Percentiles rank a stretch among this genome's conserved stretches.
Evolutionary conservation across 2,329 filamentous ascomycete species (phyloP).

Genomic region (Colletotrichum aenigma): DNA sequence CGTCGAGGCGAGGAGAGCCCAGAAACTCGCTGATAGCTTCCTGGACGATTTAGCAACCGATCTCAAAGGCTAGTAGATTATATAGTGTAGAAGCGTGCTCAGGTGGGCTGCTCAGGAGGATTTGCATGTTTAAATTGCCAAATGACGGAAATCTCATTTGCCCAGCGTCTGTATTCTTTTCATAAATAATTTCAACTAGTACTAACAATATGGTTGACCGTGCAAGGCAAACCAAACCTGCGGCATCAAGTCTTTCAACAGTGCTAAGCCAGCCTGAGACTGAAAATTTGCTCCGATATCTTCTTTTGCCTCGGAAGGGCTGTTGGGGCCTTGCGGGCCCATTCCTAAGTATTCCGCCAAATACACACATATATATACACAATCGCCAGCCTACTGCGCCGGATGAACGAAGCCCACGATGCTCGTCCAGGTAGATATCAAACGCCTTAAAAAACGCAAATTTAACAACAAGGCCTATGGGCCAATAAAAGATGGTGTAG

Average conservation of each 20-base stretch:
- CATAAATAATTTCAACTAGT: not conserved
- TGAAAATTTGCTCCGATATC: not conserved
- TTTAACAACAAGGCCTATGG: not conserved
- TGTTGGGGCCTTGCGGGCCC: not conserved
- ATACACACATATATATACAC: not conserved
- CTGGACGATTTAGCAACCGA: slow-evolving; percentile 58
- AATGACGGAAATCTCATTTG: not conserved
- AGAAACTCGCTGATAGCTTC: slow-evolving; percentile 75
- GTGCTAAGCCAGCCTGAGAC: not conserved
- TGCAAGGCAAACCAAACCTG: not conserved
- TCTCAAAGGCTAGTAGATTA: not conserved
- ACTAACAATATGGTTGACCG: not conserved
- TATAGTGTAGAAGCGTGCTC: not conserved
- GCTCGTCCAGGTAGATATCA: not conserved
- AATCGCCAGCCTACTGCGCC: slow-evolving; percentile 5
- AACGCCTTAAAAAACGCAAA: not conserved
- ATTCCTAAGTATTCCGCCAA: not conserved
- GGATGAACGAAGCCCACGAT: not conserved
- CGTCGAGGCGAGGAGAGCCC: slow-evolving; percentile 65
- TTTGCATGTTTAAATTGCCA: not conserved
- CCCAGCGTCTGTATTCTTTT: not conserved
- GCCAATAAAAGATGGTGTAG: not conserved
- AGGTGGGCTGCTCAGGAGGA: not conserved
- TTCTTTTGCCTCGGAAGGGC: not conserved
- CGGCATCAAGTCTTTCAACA: not conserved